phyloP scores from a whole-genome alignment of 164 flowering plant species.

The Magnolia changhungtana region DNA sequence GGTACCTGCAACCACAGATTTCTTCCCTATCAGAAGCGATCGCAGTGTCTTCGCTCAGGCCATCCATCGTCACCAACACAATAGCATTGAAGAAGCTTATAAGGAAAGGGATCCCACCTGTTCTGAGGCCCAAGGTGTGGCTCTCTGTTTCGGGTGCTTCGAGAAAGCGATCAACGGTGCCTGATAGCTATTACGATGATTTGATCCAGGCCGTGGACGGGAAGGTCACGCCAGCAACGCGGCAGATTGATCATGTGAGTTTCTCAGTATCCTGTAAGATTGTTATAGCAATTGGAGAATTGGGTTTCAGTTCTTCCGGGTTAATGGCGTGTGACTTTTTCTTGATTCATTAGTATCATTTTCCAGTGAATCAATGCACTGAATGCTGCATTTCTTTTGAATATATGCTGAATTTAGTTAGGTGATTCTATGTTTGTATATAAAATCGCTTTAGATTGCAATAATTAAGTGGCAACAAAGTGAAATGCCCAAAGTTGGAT shows the following conservation, averaged over 20 bases:
- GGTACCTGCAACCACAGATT: slow-evolving; percentile 76
- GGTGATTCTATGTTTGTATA: too few relatives aligned
- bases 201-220: slow-evolving; percentile 73
- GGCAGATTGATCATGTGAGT: slow-evolving; percentile 96
- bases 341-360: too few relatives aligned
- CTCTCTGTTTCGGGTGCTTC: slow-evolving; percentile 90
- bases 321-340: too few relatives aligned
- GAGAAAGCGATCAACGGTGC: slow-evolving; percentile 92
- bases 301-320: too few relatives aligned
- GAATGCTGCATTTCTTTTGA: too few relatives aligned
- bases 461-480: too few relatives aligned
- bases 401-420: too few relatives aligned
- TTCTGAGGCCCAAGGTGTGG: slow-evolving; percentile 92
- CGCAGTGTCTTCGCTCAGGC: slow-evolving; percentile 41
- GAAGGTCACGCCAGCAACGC: slow-evolving; percentile 82
- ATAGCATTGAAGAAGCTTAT: slow-evolving; percentile 76
- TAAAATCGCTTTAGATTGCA: too few relatives aligned
- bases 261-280: neutral
- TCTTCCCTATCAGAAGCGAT: slow-evolving; percentile 52
- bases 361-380: too few relatives aligned
- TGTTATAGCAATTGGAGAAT: neutral
- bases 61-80: slow-evolving; percentile 67
- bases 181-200: slow-evolving; percentile 88
- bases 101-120: slow-evolving; percentile 90
- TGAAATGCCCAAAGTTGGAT: too few relatives aligned